These are phyloP conservation scores for Marasmius oreades DNA, from an alignment of 1,284 basidiomycete genomes.

Conservation along the genomic window DNA sequence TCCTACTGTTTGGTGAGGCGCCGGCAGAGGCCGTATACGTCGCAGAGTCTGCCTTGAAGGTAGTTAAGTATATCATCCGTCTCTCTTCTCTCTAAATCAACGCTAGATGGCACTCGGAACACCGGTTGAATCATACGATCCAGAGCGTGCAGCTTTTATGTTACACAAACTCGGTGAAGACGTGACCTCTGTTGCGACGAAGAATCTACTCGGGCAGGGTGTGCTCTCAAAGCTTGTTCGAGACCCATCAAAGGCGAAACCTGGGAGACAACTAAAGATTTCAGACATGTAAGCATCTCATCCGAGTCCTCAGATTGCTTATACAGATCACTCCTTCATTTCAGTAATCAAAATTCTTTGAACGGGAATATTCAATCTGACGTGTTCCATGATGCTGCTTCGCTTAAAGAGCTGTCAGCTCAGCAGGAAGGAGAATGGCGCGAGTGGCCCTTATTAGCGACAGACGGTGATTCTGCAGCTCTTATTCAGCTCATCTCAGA, in stretches of 20 bases:
- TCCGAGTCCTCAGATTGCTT: slow-evolving; percentile 24
- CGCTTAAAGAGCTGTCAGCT: slow-evolving; percentile 53
- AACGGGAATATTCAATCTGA: slow-evolving; percentile 63
- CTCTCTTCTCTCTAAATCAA: background rate
- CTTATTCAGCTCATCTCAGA: slow-evolving; percentile 71
- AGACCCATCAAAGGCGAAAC: slow-evolving; percentile 56
- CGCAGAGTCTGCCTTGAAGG: slow-evolving; percentile 72
- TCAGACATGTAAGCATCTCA: slow-evolving; percentile 50
- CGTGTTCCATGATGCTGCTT: slow-evolving; percentile 64
- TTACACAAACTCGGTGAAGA: slow-evolving; percentile 54
- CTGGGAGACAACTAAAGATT: slow-evolving; percentile 70
- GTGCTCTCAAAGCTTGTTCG: slow-evolving; percentile 63
- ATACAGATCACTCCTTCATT: background rate
- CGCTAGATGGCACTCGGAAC: slow-evolving; percentile 74
- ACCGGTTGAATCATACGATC: slow-evolving; percentile 62
- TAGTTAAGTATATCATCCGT: slow-evolving; percentile 21
- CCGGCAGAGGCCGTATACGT: slow-evolving; percentile 41
- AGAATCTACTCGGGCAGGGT: slow-evolving; percentile 55
- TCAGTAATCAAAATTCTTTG: slow-evolving; percentile 64
- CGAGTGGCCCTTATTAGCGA: slow-evolving; percentile 69
- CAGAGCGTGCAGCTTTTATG: slow-evolving; percentile 51
- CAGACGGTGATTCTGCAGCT: slow-evolving; percentile 73
- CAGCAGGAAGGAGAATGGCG: slow-evolving; percentile 49
- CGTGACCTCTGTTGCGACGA: slow-evolving; percentile 48
- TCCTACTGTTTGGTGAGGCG: slow-evolving; percentile 27